A percentile compares a stretch with the other conserved stretches of the same genome.
Evolutionary conservation across 768 basidiomycete genomes (phyloP).

Genomic region (Leccinellum rugosiceps): DNA sequence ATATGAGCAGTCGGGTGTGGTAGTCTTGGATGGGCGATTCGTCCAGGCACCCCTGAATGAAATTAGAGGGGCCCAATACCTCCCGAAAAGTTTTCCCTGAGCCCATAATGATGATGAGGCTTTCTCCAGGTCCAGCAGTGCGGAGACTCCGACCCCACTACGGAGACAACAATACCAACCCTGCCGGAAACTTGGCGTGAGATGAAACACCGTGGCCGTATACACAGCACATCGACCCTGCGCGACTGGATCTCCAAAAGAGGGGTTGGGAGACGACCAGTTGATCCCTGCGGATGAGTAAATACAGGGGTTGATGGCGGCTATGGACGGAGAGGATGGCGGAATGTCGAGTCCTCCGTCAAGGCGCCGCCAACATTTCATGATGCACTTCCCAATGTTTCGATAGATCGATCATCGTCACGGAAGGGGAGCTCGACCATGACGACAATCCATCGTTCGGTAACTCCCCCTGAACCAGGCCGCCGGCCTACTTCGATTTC

Average conservation of each 20-base stretch:
- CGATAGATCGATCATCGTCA: background rate
- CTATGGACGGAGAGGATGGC: no score
- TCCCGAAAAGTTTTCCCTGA: background rate
- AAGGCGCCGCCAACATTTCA: background rate
- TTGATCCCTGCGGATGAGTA: background rate
- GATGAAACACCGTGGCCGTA: background rate
- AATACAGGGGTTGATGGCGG: background rate
- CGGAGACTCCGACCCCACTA: background rate
- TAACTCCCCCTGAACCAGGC: background rate
- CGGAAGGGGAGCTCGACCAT: background rate
- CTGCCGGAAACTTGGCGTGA: background rate
- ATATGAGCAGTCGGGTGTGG: background rate
- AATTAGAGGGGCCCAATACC: background rate
- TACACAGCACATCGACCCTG: background rate
- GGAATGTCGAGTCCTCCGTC: background rate
- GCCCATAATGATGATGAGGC: background rate
- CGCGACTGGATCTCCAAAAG: background rate
- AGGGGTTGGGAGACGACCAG: background rate
- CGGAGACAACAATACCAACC: background rate
- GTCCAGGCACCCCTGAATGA: background rate
- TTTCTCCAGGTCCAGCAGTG: background rate
- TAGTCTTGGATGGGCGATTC: background rate
- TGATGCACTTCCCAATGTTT: background rate
- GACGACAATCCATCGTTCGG: background rate
- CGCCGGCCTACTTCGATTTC: background rate